Percentiles rank a stretch among this genome's conserved stretches.
phyloP scores from a whole-genome alignment of 176 grass and related monocot genomes.

The Aegilops bicornis region DNA sequence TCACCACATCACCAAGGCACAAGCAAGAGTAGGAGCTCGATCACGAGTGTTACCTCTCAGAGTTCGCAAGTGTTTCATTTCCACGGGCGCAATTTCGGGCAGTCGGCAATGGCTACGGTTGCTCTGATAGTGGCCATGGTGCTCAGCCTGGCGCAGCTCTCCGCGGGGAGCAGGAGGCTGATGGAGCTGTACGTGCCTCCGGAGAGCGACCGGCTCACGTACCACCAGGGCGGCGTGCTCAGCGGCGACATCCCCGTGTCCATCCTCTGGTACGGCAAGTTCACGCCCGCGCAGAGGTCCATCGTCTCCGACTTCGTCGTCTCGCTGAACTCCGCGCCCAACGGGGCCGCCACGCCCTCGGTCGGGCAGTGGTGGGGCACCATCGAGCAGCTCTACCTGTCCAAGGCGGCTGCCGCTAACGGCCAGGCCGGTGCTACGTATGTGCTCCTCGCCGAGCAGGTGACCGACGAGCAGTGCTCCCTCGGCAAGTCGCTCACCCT shows the following conservation, averaged over 20 bases:
- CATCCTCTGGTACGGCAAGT: constrained; percentile 63
- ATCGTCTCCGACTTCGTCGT: constrained; percentile 61
- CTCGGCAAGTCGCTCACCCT: constrained; percentile 40
- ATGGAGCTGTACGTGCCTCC: constrained; percentile 41
- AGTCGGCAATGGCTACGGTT: constrained; percentile 7
- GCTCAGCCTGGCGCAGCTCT: constrained; percentile 35
- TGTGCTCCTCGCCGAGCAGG: constrained; percentile 39
- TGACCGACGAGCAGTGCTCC: constrained; percentile 43
- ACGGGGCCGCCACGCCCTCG: constrained; percentile 23
- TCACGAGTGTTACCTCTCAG: neutral
- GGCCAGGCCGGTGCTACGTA: neutral
- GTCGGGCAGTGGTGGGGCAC: constrained; percentile 51
- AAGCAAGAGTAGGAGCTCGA: neutral
- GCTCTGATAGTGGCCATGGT: constrained; percentile 12
- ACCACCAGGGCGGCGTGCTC: constrained; percentile 59
- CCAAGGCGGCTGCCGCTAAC: constrained; percentile 4
- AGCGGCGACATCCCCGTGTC: constrained; percentile 50
- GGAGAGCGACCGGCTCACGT: constrained; percentile 42
- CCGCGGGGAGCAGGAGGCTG: constrained; percentile 47
- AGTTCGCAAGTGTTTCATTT: neutral
- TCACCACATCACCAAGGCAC: neutral
- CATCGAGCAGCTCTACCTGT: constrained; percentile 62
- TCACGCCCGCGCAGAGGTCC: constrained; percentile 43
- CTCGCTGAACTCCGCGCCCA: constrained; percentile 32
- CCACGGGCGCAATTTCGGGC: neutral